phyloP scores from a whole-genome alignment of 2,329 filamentous ascomycete species.

The Metarhizium sp. region DNA sequence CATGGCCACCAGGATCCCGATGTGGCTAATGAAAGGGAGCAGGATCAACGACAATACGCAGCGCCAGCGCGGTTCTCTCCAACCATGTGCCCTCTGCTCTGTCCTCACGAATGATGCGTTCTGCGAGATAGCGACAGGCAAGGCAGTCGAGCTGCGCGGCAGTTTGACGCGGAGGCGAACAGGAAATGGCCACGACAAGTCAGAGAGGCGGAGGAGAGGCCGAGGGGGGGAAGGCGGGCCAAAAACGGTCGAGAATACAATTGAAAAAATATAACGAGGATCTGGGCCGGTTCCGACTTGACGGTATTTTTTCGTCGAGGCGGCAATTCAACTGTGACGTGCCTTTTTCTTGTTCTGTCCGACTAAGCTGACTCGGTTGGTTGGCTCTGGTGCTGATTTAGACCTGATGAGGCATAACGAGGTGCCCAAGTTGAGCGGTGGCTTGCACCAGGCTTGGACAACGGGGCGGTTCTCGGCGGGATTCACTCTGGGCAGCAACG shows the following conservation, averaged over 20 bases:
- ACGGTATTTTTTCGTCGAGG: not conserved
- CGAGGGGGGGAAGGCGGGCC: too few species aligned
- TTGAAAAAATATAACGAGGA: not conserved
- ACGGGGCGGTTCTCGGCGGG: not conserved
- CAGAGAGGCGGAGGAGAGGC: too few species aligned
- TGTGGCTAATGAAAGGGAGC: constrained; percentile 1
- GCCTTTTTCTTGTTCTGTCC: not conserved
- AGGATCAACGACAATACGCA: not conserved
- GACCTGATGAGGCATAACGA: not conserved
- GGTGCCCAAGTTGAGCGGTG: not conserved
- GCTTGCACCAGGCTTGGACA: not conserved
- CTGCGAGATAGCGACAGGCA: not conserved
- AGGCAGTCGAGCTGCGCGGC: not conserved
- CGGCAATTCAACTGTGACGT: not conserved
- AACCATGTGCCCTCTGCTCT: not conserved
- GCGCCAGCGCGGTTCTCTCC: not conserved
- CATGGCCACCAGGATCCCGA: constrained; percentile 1
- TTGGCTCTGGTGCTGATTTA: not conserved
- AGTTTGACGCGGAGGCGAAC: not conserved
- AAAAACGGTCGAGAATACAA: not conserved
- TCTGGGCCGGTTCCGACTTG: not conserved
- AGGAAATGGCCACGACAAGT: not conserved
- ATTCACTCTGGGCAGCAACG: not conserved
- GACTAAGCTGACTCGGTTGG: not conserved
- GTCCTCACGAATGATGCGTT: not conserved